Evolutionary conservation across 2,329 filamentous ascomycete species (phyloP).

Genomic region (Aspergillus sp.): DNA sequence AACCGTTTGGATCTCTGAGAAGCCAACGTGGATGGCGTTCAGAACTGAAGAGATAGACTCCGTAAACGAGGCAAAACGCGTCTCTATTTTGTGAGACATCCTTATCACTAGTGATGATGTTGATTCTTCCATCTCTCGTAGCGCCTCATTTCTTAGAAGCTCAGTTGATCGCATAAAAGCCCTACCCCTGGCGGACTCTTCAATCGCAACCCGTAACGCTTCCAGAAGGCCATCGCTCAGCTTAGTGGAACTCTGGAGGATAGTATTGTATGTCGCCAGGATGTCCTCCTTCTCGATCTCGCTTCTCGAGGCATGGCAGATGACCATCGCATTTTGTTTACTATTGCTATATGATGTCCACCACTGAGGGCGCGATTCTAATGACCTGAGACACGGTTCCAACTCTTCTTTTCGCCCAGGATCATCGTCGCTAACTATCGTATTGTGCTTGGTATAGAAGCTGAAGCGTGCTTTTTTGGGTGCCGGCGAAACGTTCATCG

Average conservation of each 20-base stretch:
- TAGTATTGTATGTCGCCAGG: conserved; percentile 39
- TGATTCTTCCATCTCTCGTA: conserved; percentile 33
- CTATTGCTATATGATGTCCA: conserved; percentile 67
- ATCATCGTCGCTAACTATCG: conserved; percentile 17
- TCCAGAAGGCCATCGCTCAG: conserved; percentile 36
- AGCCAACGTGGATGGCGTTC: conserved; percentile 18
- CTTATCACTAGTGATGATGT: conserved; percentile 25
- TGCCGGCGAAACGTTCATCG: conserved; percentile 46
- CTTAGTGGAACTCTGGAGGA: conserved; percentile 37
- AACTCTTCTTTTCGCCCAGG: conserved; percentile 32
- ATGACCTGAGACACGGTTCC: conserved; percentile 52
- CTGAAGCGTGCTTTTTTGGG: conserved; percentile 29
- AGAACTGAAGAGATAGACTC: conserved; percentile 22
- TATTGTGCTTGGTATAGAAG: conserved; percentile 22
- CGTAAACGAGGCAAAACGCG: conserved; percentile 22
- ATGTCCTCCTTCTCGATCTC: conserved; percentile 56
- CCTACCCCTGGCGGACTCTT: conserved; percentile 30
- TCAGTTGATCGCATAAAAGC: conserved; percentile 34
- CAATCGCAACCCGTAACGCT: conserved; percentile 31
- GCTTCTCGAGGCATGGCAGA: conserved; percentile 61
- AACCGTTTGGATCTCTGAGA: conserved; percentile 25
- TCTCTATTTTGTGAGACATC: conserved; percentile 27
- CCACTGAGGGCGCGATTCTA: conserved; percentile 56
- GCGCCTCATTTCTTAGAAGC: conserved; percentile 29
- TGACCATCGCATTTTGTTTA: conserved; percentile 59